A percentile compares a stretch with the other conserved stretches of the same genome.
phyloP scores from a whole-genome alignment of 176 grass and related monocot species.

The Raddia guianensis region DNA sequence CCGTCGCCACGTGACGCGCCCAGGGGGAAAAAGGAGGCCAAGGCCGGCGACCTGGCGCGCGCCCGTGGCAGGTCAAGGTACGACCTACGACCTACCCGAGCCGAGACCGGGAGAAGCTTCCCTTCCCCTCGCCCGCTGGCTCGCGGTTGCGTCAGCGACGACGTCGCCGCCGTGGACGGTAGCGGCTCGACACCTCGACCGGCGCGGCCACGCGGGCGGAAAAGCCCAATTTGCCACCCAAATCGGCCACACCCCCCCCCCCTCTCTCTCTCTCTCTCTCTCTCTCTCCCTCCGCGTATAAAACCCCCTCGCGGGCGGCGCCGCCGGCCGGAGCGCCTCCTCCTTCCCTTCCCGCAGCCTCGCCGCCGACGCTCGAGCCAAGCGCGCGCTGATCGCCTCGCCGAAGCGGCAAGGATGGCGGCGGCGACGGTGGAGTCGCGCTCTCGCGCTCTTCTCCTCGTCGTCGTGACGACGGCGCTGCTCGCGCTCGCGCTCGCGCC shows the following conservation, averaged over 20 bases:
- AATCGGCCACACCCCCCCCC: not conserved
- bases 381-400: not conserved
- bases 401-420: not conserved
- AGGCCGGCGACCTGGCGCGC: not conserved
- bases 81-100: not conserved
- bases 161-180: slow-evolving; percentile 14
- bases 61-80: not conserved
- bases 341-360: not conserved
- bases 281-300: not conserved
- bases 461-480: not conserved
- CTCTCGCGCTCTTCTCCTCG: not conserved
- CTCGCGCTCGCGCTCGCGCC: not conserved
- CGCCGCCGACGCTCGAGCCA: no score
- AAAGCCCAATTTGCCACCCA: not conserved
- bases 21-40: not conserved
- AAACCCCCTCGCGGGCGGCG: not conserved
- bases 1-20: not conserved
- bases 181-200: not conserved
- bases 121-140: not conserved
- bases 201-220: not conserved
- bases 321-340: not conserved
- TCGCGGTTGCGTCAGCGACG: slow-evolving; percentile 23
- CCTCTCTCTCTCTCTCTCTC: not conserved
- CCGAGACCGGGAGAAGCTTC: not conserved
- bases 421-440: not conserved